These are phyloP conservation scores for Camellia granthamiana DNA, from an alignment of 148 eudicot species.

Conservation along the genomic window DNA sequence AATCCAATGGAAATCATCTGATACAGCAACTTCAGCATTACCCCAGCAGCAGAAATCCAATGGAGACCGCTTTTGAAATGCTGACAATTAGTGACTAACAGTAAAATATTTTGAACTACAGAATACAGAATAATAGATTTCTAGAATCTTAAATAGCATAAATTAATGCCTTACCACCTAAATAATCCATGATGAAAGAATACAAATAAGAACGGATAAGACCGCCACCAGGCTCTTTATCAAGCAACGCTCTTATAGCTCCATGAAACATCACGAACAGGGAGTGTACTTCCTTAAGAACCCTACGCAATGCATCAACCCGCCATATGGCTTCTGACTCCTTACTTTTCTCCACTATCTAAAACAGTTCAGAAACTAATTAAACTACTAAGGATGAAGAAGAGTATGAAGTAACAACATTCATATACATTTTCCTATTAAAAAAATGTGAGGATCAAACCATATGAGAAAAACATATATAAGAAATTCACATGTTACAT, in stretches of 20 bases:
- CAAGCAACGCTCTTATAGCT: constrained; percentile 69
- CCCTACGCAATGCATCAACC: constrained; percentile 66
- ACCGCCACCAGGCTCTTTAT: constrained; percentile 79
- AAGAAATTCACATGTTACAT: constrained; percentile 5
- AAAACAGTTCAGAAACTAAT: constrained; percentile 16
- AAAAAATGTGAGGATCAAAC: not conserved
- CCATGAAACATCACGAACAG: constrained; percentile 90
- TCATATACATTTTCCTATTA: not conserved
- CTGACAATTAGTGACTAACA: constrained; percentile 92
- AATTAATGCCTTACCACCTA: constrained; percentile 58
- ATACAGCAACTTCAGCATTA: constrained; percentile 82
- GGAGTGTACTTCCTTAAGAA: constrained; percentile 89
- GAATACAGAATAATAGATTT: constrained; percentile 26
- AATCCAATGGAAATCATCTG: constrained; percentile 57
- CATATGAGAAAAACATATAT: not conserved
- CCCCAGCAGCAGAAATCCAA: constrained; percentile 98
- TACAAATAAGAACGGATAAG: constrained; percentile 65
- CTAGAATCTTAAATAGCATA: constrained; percentile 9
- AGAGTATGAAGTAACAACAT: not conserved
- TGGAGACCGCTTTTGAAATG: constrained; percentile 81
- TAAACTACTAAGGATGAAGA: not conserved
- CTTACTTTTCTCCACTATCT: constrained; percentile 86
- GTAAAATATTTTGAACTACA: constrained; percentile 47
- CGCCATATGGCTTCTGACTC: constrained; percentile 85
- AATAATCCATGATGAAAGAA: constrained; percentile 74